Conservation (phyloP, 768 basidiomycete species). For the button mushroom (Agaricus bisporus) region DNA sequence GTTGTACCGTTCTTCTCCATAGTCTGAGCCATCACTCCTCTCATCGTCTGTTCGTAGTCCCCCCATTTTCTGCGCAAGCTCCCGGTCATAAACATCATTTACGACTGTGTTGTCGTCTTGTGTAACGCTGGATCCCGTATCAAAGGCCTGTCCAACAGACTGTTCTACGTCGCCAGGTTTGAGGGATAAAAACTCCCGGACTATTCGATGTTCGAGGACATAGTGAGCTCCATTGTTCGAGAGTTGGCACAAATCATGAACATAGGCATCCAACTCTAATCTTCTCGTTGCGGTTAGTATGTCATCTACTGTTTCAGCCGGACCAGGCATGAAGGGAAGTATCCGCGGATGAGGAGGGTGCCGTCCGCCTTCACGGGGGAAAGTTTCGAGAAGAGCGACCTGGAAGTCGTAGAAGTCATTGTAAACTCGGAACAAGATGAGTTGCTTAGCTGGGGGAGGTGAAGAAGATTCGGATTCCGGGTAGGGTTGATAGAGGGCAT, state of each 20-base stretch:
- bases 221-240: constrained; percentile 63
- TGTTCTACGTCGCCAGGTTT: constrained; percentile 84
- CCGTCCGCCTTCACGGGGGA: constrained; percentile 89
- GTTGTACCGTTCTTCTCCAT: constrained; percentile 53
- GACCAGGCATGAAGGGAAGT: constrained; percentile 97
- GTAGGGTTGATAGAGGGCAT: constrained; percentile 86
- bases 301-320: constrained; percentile 78
- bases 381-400: constrained; percentile 76
- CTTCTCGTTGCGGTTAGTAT: constrained; percentile 74
- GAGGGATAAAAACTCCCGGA: constrained; percentile 77
- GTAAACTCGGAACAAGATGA: constrained; percentile 91
- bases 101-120: constrained; percentile 10
- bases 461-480: constrained; percentile 45
- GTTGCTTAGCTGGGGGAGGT: constrained; percentile 64
- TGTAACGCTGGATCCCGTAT: constrained; percentile 19
- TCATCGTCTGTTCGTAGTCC: constrained; percentile 39
- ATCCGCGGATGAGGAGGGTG: constrained; percentile 61
- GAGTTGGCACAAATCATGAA: constrained; percentile 72
- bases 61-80: constrained; percentile 42
- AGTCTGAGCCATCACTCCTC: constrained; percentile 60
- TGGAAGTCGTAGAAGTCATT: constrained; percentile 99
- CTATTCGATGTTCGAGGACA: constrained; percentile 73
- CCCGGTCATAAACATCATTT: constrained; percentile 29
- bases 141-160: constrained; percentile 49
- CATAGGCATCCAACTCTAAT: constrained; percentile 84